Conservation (phyloP, 208 protist genomes). For the Acanthamoeba triangularis region DNA sequence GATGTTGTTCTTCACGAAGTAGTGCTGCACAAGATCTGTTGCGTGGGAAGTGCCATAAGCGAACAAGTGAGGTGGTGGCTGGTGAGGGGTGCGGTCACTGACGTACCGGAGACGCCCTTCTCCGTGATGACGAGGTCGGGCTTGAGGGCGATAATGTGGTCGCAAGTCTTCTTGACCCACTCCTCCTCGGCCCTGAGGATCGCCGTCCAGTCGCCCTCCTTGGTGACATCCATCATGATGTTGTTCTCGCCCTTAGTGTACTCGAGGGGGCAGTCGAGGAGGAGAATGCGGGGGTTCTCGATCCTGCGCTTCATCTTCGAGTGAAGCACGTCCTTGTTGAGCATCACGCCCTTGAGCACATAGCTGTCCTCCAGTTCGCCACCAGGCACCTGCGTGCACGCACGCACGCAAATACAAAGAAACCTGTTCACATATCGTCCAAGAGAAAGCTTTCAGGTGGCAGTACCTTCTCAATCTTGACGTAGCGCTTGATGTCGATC, state of each 20-base stretch:
- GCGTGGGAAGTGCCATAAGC: not conserved
- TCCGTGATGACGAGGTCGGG: conserved; percentile 99
- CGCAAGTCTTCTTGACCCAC: conserved; percentile 98
- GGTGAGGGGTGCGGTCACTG: not conserved
- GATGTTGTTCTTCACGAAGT: conserved; percentile 98
- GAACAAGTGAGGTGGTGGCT: not conserved
- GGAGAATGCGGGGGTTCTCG: conserved; percentile 99
- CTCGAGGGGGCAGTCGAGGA: conserved; percentile 99
- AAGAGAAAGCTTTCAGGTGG: not conserved
- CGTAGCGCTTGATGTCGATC: conserved; percentile 99
- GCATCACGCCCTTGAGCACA: conserved; percentile 99
- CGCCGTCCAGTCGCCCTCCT: conserved; percentile 98
- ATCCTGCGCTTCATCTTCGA: conserved; percentile 99
- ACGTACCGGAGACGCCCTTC: conserved; percentile 97
- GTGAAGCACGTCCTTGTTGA: conserved; percentile 99
- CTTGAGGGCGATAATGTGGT: conserved; percentile 99
- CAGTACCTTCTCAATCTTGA: conserved; percentile 97
- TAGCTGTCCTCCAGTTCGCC: conserved; percentile 98
- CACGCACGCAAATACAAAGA: not conserved
- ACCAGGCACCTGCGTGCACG: conserved; percentile 97
- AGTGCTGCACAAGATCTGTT: conserved; percentile 98
- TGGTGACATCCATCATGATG: conserved; percentile 98
- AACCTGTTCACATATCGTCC: not conserved
- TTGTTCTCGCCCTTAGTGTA: conserved; percentile 99
- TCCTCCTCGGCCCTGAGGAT: conserved; percentile 99